Percentiles rank a stretch among this genome's conserved stretches.
Evolutionary conservation across 495 filamentous ascomycete species (phyloP).

Genomic region (Wilcoxina mikolae): DNA sequence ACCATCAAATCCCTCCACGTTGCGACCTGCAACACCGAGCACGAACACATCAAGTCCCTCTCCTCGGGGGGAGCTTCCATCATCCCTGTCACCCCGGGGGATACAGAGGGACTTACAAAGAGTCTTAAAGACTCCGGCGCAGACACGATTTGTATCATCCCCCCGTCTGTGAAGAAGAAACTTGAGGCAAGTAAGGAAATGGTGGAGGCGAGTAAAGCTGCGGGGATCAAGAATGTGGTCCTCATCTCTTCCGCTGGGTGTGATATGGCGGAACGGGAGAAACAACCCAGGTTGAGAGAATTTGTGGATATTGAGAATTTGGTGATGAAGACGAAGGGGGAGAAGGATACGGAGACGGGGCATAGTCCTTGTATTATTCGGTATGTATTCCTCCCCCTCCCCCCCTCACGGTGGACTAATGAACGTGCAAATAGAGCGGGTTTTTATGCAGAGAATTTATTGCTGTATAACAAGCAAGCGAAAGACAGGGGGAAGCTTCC

Average conservation of each 20-base stretch:
- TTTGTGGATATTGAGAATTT: constrained; percentile 40
- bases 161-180: constrained; percentile 37
- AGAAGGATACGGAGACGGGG: constrained; percentile 31
- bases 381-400: constrained; percentile 21
- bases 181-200: constrained; percentile 38
- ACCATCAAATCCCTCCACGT: constrained; percentile 33
- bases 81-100: constrained; percentile 34
- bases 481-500: constrained; percentile 35
- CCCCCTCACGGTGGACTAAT: background rate
- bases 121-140: constrained; percentile 33
- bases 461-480: constrained; percentile 37
- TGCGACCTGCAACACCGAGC: constrained; percentile 35
- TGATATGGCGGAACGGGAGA: constrained; percentile 39
- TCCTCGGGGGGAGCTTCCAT: constrained; percentile 39
- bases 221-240: constrained; percentile 37
- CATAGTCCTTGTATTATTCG: constrained; percentile 39
- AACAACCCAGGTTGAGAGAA: constrained; percentile 40
- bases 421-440: constrained; percentile 30
- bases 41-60: constrained; percentile 40
- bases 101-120: constrained; percentile 30
- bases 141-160: constrained; percentile 42
- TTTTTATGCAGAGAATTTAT: constrained; percentile 45
- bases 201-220: constrained; percentile 36
- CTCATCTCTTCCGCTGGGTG: constrained; percentile 41
- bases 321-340: constrained; percentile 37